phyloP scores from a whole-genome alignment of 2,329 filamentous ascomycete genomes.

The Hymenoscyphus infarciens region DNA sequence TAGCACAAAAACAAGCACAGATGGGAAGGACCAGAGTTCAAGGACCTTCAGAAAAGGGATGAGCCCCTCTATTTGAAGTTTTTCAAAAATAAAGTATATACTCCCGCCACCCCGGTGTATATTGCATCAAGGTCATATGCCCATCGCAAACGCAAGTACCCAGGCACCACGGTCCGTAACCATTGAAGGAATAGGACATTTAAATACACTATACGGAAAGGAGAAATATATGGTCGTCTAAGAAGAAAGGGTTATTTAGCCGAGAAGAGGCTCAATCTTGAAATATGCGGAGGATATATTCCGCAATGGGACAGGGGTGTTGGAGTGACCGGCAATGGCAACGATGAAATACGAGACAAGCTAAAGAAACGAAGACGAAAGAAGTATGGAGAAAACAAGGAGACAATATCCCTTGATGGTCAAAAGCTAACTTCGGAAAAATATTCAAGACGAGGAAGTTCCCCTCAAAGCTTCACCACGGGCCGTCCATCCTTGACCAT shows the following conservation, averaged over 20 bases:
- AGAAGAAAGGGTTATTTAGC: conserved; percentile 7
- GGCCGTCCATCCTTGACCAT: neutral
- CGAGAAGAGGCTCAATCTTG: conserved; percentile 10
- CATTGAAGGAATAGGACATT: neutral
- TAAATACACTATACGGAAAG: conserved; percentile 5
- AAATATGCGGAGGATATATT: conserved; percentile 15
- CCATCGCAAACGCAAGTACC: neutral
- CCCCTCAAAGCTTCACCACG: neutral
- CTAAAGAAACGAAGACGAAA: neutral
- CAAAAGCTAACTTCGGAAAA: neutral
- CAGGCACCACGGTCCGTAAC: conserved; percentile 11
- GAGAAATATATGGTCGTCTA: conserved; percentile 2
- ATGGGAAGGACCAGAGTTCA: neutral
- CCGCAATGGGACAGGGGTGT: conserved; percentile 3
- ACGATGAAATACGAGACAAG: neutral
- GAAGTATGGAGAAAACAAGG: neutral
- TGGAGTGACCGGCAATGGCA: neutral
- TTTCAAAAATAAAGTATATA: conserved; percentile 6
- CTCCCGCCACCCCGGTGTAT: neutral
- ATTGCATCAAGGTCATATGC: conserved; percentile 10
- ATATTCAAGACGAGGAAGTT: neutral
- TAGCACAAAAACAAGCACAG: neutral
- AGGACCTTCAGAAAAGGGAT: neutral
- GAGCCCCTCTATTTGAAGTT: neutral
- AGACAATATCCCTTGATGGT: neutral